Conservation (phyloP, 345 rosid species). For the Gossypium stocksii region DNA sequence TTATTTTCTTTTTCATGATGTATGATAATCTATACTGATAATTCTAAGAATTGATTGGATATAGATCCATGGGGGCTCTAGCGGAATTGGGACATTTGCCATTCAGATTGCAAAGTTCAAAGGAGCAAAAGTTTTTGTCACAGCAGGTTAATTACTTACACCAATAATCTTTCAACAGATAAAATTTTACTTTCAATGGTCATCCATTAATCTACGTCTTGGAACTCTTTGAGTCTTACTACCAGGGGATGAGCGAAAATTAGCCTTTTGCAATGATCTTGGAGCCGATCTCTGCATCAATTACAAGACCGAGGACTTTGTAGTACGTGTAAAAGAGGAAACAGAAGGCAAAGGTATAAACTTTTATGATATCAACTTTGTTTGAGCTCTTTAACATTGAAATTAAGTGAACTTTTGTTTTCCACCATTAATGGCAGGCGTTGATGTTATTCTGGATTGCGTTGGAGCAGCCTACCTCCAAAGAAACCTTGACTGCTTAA, state of each 20-base stretch:
- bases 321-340: slow-evolving; percentile 71
- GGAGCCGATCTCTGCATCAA: slow-evolving; percentile 87
- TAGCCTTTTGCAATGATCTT: slow-evolving; percentile 72
- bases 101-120: slow-evolving; percentile 74
- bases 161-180: background rate
- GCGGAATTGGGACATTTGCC: slow-evolving; percentile 90
- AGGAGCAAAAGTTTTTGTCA: slow-evolving; percentile 68
- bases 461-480: slow-evolving; percentile 81
- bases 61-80: slow-evolving; percentile 91
- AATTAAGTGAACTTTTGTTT: background rate
- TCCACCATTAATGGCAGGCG: slow-evolving; percentile 33
- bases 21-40: background rate
- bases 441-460: slow-evolving; percentile 79
- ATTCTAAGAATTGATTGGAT: background rate
- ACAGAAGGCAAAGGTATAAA: slow-evolving; percentile 67
- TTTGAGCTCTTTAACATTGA: background rate
- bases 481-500: slow-evolving; percentile 68
- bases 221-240: background rate
- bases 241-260: slow-evolving; percentile 70
- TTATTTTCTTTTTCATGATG: background rate
- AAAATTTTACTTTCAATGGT: background rate
- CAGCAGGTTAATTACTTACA: slow-evolving; percentile 56
- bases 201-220: background rate
- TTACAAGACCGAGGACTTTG: slow-evolving; percentile 90
- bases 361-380: background rate